Base-by-base conservation (phyloP, 495 filamentous ascomycete genomes). In the Talaromyces liani region DNA sequence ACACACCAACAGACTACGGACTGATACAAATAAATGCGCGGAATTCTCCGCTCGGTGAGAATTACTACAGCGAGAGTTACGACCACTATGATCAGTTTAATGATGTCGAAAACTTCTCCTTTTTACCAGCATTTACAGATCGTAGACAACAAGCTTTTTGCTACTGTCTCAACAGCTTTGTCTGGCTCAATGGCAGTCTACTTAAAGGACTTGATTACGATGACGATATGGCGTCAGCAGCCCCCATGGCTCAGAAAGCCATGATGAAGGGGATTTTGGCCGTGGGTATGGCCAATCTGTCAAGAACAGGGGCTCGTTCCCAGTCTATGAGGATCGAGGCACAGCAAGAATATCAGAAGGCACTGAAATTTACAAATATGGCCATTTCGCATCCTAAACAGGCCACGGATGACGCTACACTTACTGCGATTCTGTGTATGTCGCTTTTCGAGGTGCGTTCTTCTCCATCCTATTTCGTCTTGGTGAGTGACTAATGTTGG, bases 371-470 rank as follows among this genome's bases (percentile, higher is more conserved):
- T n/a, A 72, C 81, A 3, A 87, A 84, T 60, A 69, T 75, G 22
- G 86, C 87, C 16, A 68, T 90, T 12, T 67, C 73, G 56, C 76
- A 84, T 61, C 77, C 80, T 4, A 71, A 70, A 9, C 80, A 87
- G 47, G 84, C 83, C 49, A 80, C 78, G 64, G 80, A 84, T 51
- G 86, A 90, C 69, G 77, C 77, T 57, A 87, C 86, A 4, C 79
- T 90, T 64, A 82, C 86, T 33, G 78, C 84, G 1, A 81, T 88
- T 36, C 72, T 90, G 24, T 78, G 88, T 36, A 75, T 90, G 41
- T 80, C 69, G 63, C 74, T 77, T 67, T 83, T 72, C 69, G 78
- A 78, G 74, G 78, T 80, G 70, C 1, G 58, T 29, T 36, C 31
- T 59, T 39, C 10, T 39, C 41, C 29, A 18, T 61, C 12, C 58